A percentile compares a stretch with the other conserved stretches of the same genome.
Conservation (phyloP, 2,329 filamentous ascomycete species). For the Diaporthe batatas region DNA sequence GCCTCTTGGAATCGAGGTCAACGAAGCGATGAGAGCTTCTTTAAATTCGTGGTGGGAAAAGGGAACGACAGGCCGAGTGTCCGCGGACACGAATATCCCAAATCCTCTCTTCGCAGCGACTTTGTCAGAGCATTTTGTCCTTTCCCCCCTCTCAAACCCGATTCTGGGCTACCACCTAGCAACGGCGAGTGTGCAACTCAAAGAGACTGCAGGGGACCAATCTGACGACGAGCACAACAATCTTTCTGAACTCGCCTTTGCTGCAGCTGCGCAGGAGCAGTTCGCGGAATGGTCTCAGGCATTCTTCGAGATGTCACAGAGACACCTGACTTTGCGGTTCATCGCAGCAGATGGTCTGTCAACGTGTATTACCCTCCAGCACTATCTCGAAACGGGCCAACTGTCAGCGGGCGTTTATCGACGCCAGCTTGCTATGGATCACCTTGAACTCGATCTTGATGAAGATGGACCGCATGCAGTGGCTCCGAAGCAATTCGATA, state of each 20-base stretch:
- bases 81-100: slow-evolving; percentile 44
- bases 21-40: neutral
- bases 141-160: slow-evolving; percentile 66
- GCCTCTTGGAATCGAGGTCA: slow-evolving; percentile 16
- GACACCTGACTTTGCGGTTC: slow-evolving; percentile 58
- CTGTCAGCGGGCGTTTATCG: slow-evolving; percentile 58
- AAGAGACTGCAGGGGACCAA: slow-evolving; percentile 55
- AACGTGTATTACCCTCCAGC: slow-evolving; percentile 66
- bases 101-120: slow-evolving; percentile 62
- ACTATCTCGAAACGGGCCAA: slow-evolving; percentile 49
- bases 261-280: slow-evolving; percentile 56
- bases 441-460: slow-evolving; percentile 57
- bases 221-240: slow-evolving; percentile 38
- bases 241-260: neutral
- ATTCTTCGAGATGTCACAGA: slow-evolving; percentile 50
- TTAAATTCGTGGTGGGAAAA: slow-evolving; percentile 33
- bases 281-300: slow-evolving; percentile 62
- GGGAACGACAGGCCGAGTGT: slow-evolving; percentile 10
- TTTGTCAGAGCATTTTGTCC: slow-evolving; percentile 50
- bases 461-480: slow-evolving; percentile 54
- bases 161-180: slow-evolving; percentile 70
- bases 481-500: slow-evolving; percentile 62
- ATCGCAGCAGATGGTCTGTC: slow-evolving; percentile 62
- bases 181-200: slow-evolving; percentile 56
- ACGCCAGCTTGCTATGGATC: slow-evolving; percentile 54